Conservation (phyloP, 345 rosid species). For the Microthlaspi erraticum region DNA sequence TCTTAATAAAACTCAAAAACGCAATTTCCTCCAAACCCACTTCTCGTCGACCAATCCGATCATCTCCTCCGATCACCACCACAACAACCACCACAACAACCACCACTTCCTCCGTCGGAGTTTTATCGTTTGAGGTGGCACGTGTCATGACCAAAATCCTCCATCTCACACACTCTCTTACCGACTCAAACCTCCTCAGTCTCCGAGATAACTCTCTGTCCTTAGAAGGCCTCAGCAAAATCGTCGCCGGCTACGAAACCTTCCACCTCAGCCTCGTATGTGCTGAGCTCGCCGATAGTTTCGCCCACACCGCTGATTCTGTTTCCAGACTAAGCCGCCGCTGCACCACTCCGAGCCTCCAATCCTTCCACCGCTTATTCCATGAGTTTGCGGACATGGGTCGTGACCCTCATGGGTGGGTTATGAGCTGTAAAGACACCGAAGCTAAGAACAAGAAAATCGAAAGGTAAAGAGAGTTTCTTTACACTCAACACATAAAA, state of each 20-base stretch:
- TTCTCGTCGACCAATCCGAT: constrained; percentile 40
- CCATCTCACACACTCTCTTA: constrained; percentile 72
- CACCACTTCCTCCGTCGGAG: constrained; percentile 52
- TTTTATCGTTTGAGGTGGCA: constrained; percentile 78
- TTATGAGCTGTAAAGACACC: constrained; percentile 62
- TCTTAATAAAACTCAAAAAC: constrained; percentile 70
- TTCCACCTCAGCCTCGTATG: constrained; percentile 84
- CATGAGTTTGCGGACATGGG: constrained; percentile 73
- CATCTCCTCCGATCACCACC: constrained; percentile 37
- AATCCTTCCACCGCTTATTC: constrained; percentile 56
- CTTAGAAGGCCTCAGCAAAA: constrained; percentile 76
- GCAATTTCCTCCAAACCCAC: constrained; percentile 61
- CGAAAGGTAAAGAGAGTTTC: constrained; percentile 54
- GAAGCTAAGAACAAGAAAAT: constrained; percentile 71
- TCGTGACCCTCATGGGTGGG: constrained; percentile 67
- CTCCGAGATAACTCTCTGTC: constrained; percentile 69
- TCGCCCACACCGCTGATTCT: constrained; percentile 59
- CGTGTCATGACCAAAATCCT: constrained; percentile 87
- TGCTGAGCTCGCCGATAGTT: constrained; percentile 77
- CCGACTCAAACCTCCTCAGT: constrained; percentile 67
- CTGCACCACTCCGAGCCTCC: constrained; percentile 56
- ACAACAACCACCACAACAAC: constrained; percentile 13
- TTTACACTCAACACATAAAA: not conserved
- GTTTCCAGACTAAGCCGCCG: constrained; percentile 64
- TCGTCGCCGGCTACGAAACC: constrained; percentile 80